Evolutionary conservation across 2,329 filamentous ascomycete genomes (phyloP).

Genomic region (Lachnellula occidentalis): DNA sequence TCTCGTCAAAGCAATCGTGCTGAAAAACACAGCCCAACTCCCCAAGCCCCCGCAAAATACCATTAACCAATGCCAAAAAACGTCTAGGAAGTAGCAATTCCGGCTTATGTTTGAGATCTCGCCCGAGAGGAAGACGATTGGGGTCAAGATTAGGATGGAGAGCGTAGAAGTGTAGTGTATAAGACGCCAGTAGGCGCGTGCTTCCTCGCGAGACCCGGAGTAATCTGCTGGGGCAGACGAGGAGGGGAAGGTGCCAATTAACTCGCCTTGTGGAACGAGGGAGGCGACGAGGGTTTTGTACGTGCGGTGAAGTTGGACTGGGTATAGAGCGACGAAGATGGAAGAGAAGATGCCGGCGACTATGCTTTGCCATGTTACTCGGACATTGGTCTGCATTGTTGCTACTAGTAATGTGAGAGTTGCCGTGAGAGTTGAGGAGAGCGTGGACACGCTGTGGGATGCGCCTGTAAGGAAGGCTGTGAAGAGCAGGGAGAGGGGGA

Average conservation of each 20-base stretch:
- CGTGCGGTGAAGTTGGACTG: conserved; percentile 43
- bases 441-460: conserved; percentile 40
- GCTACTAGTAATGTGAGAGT: conserved; percentile 46
- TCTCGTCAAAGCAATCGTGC: conserved; percentile 43
- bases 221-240: conserved; percentile 21
- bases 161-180: conserved; percentile 47
- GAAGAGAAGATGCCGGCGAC: conserved; percentile 48
- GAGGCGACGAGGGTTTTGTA: conserved; percentile 42
- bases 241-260: conserved; percentile 34
- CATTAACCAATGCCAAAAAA: conserved; percentile 51
- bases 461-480: conserved; percentile 41
- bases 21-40: conserved; percentile 42
- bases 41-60: conserved; percentile 42
- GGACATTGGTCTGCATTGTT: conserved; percentile 38
- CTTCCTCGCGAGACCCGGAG: conserved; percentile 38
- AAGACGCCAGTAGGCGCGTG: conserved; percentile 45
- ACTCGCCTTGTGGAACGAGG: conserved; percentile 39
- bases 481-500: conserved; percentile 44
- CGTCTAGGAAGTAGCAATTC: conserved; percentile 50
- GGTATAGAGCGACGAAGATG: conserved; percentile 46
- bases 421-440: conserved; percentile 45
- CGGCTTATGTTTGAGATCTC: conserved; percentile 43
- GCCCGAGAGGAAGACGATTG: conserved; percentile 44
- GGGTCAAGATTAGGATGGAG: conserved; percentile 42
- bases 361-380: conserved; percentile 46